Base-by-base conservation (phyloP, 331 rosid species). In the Erythrophleum ivorense region DNA sequence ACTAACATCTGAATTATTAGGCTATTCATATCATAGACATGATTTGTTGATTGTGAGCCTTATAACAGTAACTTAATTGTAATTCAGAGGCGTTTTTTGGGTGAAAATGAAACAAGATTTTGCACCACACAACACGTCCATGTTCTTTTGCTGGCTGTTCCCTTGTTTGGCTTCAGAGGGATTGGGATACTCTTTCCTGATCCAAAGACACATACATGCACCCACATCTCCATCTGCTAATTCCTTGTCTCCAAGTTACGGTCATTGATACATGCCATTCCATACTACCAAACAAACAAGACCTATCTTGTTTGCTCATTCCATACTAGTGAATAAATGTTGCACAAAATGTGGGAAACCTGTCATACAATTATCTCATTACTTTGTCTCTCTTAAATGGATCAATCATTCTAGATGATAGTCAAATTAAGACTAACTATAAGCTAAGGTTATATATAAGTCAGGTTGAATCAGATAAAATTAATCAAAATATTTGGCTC, bases 241-340 rank as follows among this genome's bases (percentile, higher is more conserved):
- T 43, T 43, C 48, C 21, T 34, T 69, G 69, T 53, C 64, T 19
- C 18, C 12, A 14, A 29, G 60, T 18, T 24, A 52, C 0, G 58
- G 29, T 36, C 69, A 40, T 53, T 58, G 76, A 74, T 43, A 7
- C 77, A 76, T 68, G 75, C 45, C 63, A 53, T 64, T 64, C 80
- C 71, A n/a, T 41, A 41, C 76, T 78, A 71, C 70, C 76, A 53
- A 78, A 78, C 80, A 78, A 73, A 52, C 5, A 7, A 29, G 16
- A n/a, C 6, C 2, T 13, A 62, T 40, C 57, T 71, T 70, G 46
- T 78, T 31, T 63, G 71, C 33, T 53, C 43, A 19, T 66, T 31
- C 16, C 29, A 24, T 1, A 62, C 6, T 2, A 2, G 11, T 13
- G 19, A 34, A 63, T 0, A 63, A 33, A 33, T 63, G 11, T 12